phyloP scores from a whole-genome alignment of 176 grass and related monocot species.

The Musa acuminata region DNA sequence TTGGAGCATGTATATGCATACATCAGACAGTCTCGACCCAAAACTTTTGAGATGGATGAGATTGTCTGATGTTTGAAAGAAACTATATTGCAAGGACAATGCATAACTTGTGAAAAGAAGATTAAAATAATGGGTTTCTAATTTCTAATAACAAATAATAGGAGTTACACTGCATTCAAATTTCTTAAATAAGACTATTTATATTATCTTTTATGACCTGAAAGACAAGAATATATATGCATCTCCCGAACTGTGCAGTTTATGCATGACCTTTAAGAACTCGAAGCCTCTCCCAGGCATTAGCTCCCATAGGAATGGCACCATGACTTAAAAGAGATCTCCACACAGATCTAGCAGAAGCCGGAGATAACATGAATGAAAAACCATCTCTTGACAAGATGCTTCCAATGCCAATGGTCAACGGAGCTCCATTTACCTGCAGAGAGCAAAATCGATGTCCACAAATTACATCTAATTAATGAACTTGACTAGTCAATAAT shows the following conservation, averaged over 20 bases:
- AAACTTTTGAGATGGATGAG: too few species aligned
- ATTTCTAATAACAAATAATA: too few species aligned
- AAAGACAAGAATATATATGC: background rate
- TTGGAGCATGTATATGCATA: background rate
- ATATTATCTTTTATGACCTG: background rate
- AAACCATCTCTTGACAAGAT: slow-evolving; percentile 17
- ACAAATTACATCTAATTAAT: too few species aligned
- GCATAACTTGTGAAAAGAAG: too few species aligned
- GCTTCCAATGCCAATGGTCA: slow-evolving; percentile 12
- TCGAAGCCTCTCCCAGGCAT: slow-evolving; percentile 16
- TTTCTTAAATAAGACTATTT: too few species aligned
- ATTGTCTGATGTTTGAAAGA: too few species aligned
- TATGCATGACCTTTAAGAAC: slow-evolving; percentile 2
- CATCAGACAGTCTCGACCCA: too few species aligned
- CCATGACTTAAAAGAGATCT: slow-evolving; percentile 10
- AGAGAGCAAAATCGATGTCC: background rate
- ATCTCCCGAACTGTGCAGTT: background rate
- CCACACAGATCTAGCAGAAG: slow-evolving; percentile 6
- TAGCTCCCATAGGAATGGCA: slow-evolving; percentile 10
- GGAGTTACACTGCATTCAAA: too few species aligned
- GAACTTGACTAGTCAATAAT: too few species aligned
- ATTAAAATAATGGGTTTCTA: too few species aligned
- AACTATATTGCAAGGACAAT: too few species aligned
- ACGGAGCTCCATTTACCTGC: slow-evolving; percentile 14
- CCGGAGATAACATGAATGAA: slow-evolving; percentile 12